Evolutionary conservation across 192 early-diverging fungal genomes (phyloP).

Genomic region (Coemansia sp.): DNA sequence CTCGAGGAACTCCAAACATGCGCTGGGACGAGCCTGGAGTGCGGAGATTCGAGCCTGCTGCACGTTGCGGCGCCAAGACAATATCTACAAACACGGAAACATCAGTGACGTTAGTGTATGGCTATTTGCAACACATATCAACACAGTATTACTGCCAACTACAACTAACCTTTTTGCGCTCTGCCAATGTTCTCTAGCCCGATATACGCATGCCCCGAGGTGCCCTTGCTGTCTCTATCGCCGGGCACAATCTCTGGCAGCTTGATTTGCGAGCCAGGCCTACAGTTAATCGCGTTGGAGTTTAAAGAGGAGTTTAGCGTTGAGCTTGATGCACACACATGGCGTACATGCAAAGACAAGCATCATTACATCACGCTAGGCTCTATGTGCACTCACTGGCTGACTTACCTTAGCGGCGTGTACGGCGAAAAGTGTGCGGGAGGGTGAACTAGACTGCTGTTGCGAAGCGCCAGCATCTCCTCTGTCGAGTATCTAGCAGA

Average conservation of each 20-base stretch:
- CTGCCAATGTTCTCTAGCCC: constrained; percentile 28
- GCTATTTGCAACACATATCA: not conserved
- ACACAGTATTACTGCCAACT: not conserved
- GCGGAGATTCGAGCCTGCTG: not conserved
- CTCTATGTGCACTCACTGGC: not conserved
- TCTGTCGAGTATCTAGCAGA: constrained; percentile 27
- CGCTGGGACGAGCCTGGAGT: constrained; percentile 12
- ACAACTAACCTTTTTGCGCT: constrained; percentile 14
- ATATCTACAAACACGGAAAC: not conserved
- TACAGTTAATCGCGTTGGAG: constrained; percentile 8
- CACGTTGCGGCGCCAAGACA: constrained; percentile 1
- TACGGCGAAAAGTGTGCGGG: constrained; percentile 32
- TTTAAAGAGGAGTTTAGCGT: not conserved
- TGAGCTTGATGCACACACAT: not conserved
- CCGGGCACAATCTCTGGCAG: constrained; percentile 14
- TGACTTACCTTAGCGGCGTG: constrained; percentile 45
- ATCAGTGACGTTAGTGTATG: not conserved
- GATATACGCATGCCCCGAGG: constrained; percentile 13
- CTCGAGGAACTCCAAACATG: constrained; percentile 3
- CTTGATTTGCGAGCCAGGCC: constrained; percentile 40
- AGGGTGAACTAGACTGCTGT: constrained; percentile 26
- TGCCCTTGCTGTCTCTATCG: constrained; percentile 4
- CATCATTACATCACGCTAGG: not conserved
- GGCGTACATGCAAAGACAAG: not conserved
- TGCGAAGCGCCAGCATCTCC: constrained; percentile 36